Evolutionary conservation across 108 stramenopile species (phyloP), one percentile per base, ranked within the genome.

Genomic region (Skeletonema grethae): DNA sequence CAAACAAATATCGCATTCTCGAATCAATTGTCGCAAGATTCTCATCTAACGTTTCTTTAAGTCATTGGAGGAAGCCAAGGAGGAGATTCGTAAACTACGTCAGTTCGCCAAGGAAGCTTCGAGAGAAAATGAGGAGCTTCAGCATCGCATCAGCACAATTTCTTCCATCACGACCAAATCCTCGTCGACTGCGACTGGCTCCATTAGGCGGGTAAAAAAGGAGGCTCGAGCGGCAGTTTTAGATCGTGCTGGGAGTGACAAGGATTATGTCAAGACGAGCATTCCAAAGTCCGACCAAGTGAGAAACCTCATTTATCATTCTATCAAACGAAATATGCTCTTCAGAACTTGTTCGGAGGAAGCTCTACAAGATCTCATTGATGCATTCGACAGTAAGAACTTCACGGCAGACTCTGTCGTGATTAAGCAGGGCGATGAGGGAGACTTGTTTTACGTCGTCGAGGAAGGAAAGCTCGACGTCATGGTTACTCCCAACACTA

Each of bases 371-470:
- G 87, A 87, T n/a, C 72, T 95, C 15, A 79, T 95, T 69, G 87
- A 92, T 78, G 87, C 86, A 12, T 89, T 95, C 45, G 90, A 95
- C 75, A 71, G 48, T 5, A 73, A 61, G 18, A 59, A 80, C 9
- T 72, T 83, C 61, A 18, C 32, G 30, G 75, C 65, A 2, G 87
- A 75, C 25, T 74, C 85, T 13, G 75, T 62, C 28, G 82, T 95
- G 45, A 89, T 92, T 46, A 82, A 87, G 63, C 90, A 92, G 68
- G 94, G 91, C 12, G 91, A 92, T 70, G 84, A 85, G 18, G 94
- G 91, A 7, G 91, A 95, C 64, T 82, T 86, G 63, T 95, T 95
- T 57, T 95, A 88, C 72, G 80, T 92, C 13, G 74, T 95, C 32
- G 80, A 84, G 56, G 65, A 82, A 39, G 94, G 94, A 28, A 65